Evolutionary conservation across 2,329 filamentous ascomycete genomes (phyloP).

Genomic region (Pseudopyricularia javanii): DNA sequence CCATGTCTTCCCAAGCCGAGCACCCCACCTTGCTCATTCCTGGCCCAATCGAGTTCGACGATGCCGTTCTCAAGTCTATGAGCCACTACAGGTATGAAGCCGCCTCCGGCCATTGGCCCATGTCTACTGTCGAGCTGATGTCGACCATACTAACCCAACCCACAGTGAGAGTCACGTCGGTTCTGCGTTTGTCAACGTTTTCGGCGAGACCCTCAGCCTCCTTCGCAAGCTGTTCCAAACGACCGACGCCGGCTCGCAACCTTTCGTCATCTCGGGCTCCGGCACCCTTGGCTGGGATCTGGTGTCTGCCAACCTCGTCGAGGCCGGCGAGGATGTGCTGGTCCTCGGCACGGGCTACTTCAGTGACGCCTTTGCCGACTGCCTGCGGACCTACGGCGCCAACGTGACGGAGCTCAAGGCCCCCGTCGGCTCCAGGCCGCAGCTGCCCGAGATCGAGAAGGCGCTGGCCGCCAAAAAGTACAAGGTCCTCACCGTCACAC

Average conservation of each 20-base stretch:
- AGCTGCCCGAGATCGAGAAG: slow-evolving; percentile 77
- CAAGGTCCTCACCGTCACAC: slow-evolving; percentile 89
- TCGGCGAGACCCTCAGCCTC: slow-evolving; percentile 79
- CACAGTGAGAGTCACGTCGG: slow-evolving; percentile 86
- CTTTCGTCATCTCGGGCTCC: slow-evolving; percentile 86
- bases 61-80: slow-evolving; percentile 92
- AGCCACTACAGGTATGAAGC: slow-evolving; percentile 67
- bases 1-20: slow-evolving; percentile 49
- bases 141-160: neutral
- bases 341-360: slow-evolving; percentile 97
- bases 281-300: slow-evolving; percentile 96
- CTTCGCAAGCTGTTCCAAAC: slow-evolving; percentile 93
- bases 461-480: slow-evolving; percentile 84
- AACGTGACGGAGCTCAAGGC: slow-evolving; percentile 84
- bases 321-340: slow-evolving; percentile 79
- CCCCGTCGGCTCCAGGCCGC: slow-evolving; percentile 75
- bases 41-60: slow-evolving; percentile 95
- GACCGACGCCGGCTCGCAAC: slow-evolving; percentile 68
- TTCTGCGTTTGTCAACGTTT: slow-evolving; percentile 75
- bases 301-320: slow-evolving; percentile 83
- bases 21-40: slow-evolving; percentile 80
- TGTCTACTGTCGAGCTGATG: neutral
- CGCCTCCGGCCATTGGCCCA: neutral
- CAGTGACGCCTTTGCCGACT: slow-evolving; percentile 86
- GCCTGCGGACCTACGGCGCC: slow-evolving; percentile 81